A percentile compares a stretch with the other conserved stretches of the same genome.
phyloP scores from a whole-genome alignment of 257 asterid genomes.

The Asclepias syriaca region DNA sequence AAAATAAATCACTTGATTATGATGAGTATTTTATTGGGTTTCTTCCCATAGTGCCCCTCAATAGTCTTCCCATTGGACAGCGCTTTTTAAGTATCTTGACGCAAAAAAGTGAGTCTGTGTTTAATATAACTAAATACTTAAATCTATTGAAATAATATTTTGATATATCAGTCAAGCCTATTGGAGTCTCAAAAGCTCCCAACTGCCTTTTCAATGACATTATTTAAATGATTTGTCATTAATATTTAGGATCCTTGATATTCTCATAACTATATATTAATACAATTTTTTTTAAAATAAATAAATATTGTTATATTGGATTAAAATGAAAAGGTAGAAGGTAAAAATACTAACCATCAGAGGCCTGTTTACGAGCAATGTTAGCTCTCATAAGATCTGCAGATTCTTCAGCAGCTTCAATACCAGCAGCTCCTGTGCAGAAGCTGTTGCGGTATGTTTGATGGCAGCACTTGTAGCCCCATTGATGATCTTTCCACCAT shows the following conservation, averaged over 20 bases:
- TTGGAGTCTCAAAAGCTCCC: too few relatives aligned
- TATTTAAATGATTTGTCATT: neutral
- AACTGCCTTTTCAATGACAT: neutral
- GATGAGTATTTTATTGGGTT: neutral
- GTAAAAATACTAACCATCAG: conserved; percentile 47
- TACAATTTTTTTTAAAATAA: too few relatives aligned
- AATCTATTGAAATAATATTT: too few relatives aligned
- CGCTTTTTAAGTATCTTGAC: too few relatives aligned
- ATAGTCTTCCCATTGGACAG: too few relatives aligned
- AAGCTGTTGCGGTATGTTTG: conserved; percentile 83
- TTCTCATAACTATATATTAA: neutral
- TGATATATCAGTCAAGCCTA: neutral
- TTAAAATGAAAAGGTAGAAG: neutral
- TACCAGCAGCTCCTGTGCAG: conserved; percentile 92
- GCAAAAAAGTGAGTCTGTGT: too few relatives aligned
- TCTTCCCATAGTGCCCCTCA: too few relatives aligned
- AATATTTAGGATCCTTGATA: neutral
- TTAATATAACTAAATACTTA: too few relatives aligned
- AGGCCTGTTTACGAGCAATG: conserved; percentile 81
- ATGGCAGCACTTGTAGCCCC: conserved; percentile 96
- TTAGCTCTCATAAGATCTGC: conserved; percentile 88
- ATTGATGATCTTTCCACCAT: conserved; percentile 95
- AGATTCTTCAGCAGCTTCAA: conserved; percentile 93
- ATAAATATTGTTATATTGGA: neutral
- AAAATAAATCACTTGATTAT: neutral